Evolutionary conservation across 2,329 filamentous ascomycete species (phyloP), one percentile per base, ranked within the genome.

Genomic region (Fusarium beomiforme): DNA sequence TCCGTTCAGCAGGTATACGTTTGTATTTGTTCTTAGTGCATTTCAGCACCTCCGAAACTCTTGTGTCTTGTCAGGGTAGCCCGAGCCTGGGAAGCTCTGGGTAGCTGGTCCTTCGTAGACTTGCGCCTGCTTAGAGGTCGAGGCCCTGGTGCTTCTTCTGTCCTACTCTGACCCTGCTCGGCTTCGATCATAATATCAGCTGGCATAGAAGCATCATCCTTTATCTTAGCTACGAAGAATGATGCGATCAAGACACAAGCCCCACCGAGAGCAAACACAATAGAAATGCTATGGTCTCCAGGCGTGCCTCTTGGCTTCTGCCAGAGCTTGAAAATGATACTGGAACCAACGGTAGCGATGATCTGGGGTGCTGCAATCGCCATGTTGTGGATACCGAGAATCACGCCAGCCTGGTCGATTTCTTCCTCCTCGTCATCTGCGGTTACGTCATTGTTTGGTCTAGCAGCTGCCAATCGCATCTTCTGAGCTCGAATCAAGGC

Each of bases 371-470:
- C 91, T 2, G 95, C 94, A 73, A 98, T 93, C 19, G 95, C 92
- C 83, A 98, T 95, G 80, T 98, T 98, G 84, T 98, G 95, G 59
- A 98, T 94, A 12, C 95, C 95, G 4, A 98, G 87, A 46, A 98
- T 94, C 42, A 98, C 92, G 43, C 95, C 94, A 8, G 94, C 93
- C 78, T 96, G 92, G 76, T 95, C 92, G 4, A 89, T 85, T 41
- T 89, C 86, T 29, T 89, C 86, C n/a, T 86, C 80, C 13, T 74
- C 75, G 29, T 79, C 70, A 7, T 71, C 59, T 33, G 78, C 61
- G 13, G 72, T 69, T 14, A 43, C 59, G 26, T 39, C 41, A n/a
- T 59, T 61, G 34, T 65, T 67, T 17, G 70, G 55, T 16, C 69
- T 55, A 41, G 65, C 51, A 51, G 62, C 67, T 4, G 69, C 42